These are phyloP conservation scores for Wickerhamomyces subpelliculosus DNA, from an alignment of 805 yeast genomes.

Conservation along the genomic window DNA sequence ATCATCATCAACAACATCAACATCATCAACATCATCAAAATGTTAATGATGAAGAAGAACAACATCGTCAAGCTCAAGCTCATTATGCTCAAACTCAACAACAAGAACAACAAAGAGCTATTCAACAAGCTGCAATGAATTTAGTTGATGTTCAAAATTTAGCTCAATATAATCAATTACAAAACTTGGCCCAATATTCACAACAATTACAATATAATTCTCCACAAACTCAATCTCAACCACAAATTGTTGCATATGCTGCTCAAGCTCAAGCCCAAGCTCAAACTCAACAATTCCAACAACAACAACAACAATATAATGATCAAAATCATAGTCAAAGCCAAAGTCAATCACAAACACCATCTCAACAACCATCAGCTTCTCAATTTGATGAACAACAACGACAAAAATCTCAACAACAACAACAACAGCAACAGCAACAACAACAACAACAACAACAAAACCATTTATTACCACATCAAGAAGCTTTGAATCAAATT, in stretches of 20 bases:
- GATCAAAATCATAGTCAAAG: background rate
- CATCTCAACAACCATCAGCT: background rate
- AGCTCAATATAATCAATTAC: conserved; percentile 2
- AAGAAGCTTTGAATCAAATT: background rate
- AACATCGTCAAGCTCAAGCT: background rate
- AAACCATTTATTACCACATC: background rate
- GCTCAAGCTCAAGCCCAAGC: no score
- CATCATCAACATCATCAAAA: background rate
- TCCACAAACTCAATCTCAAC: background rate
- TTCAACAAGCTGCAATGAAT: background rate
- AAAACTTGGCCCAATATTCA: background rate
- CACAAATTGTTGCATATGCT: conserved; percentile 1
- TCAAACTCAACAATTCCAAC: background rate
- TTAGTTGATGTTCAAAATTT: conserved; percentile 3
- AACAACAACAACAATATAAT: background rate
- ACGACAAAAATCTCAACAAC: background rate
- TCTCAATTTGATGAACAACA: background rate
- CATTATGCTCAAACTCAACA: conserved; percentile 1
- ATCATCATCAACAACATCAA: background rate
- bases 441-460: background rate
- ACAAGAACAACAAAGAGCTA: conserved; percentile 2
- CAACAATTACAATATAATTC: background rate
- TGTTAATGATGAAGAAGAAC: background rate
- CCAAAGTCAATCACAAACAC: background rate
- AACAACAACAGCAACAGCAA: background rate